Evolutionary conservation across 2,329 filamentous ascomycete genomes (phyloP).

Genomic region (Colletotrichum theobromicola): DNA sequence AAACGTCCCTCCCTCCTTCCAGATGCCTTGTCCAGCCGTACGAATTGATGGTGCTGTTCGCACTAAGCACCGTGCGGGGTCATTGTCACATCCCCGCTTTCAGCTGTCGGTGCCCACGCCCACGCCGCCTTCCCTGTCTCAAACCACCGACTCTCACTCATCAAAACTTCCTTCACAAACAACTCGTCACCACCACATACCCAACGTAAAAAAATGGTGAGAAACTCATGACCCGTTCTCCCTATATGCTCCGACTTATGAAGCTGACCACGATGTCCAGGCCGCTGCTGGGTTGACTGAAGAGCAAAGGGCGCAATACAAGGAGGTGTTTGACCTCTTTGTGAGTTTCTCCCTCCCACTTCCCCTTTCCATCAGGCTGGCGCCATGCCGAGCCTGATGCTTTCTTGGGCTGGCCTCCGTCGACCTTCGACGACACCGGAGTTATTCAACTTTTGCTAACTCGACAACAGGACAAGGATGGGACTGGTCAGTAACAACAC

Average conservation of each 20-base stretch:
- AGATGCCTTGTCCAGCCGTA: background rate
- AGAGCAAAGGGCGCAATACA: slow-evolving; percentile 99
- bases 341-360: slow-evolving; percentile 64
- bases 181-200: background rate
- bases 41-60: background rate
- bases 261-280: background rate
- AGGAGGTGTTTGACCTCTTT: slow-evolving; percentile 99
- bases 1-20: background rate
- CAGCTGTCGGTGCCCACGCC: slow-evolving; percentile 8
- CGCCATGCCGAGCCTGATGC: background rate
- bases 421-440: background rate
- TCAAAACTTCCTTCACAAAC: slow-evolving; percentile 17
- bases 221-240: background rate
- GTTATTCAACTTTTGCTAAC: slow-evolving; percentile 11
- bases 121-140: slow-evolving; percentile 21
- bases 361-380: slow-evolving; percentile 7
- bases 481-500: slow-evolving; percentile 73
- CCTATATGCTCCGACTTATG: background rate
- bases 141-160: slow-evolving; percentile 13
- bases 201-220: slow-evolving; percentile 11
- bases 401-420: background rate
- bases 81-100: slow-evolving; percentile 20
- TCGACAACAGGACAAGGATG: slow-evolving; percentile 79
- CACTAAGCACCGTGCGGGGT: slow-evolving; percentile 10
- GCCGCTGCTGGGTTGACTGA: slow-evolving; percentile 69